Evolutionary conservation across 306 rosid genomes (phyloP).

Genomic region (Leucaena leucocephala): DNA sequence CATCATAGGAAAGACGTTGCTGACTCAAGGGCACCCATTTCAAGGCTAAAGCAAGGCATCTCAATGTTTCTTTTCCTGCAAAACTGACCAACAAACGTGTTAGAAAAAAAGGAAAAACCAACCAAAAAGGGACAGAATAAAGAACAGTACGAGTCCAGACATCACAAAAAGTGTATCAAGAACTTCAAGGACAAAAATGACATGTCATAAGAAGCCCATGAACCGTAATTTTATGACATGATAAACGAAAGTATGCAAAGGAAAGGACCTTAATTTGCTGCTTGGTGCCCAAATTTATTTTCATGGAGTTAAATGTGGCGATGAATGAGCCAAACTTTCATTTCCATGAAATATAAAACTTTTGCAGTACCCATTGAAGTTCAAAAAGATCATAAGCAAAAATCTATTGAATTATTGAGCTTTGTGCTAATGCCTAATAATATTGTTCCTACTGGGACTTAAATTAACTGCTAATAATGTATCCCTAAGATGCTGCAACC

Average conservation of each 20-base stretch:
- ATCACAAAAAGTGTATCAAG: slow-evolving; percentile 22
- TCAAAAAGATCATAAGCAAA: background rate
- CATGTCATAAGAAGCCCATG: background rate
- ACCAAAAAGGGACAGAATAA: background rate
- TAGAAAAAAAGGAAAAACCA: slow-evolving; percentile 3
- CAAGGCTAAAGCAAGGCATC: slow-evolving; percentile 93
- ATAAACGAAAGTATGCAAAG: slow-evolving; percentile 1
- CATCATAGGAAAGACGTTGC: slow-evolving; percentile 64
- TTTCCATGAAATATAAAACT: slow-evolving; percentile 20
- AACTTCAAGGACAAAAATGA: slow-evolving; percentile 19
- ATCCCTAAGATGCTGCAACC: background rate
- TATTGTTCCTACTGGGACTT: background rate
- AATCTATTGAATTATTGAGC: background rate
- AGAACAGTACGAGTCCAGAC: slow-evolving; percentile 16
- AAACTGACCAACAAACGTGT: slow-evolving; percentile 66
- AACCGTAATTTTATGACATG: slow-evolving; percentile 10
- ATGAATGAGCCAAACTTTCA: slow-evolving; percentile 5
- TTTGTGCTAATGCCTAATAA: background rate
- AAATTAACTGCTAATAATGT: background rate
- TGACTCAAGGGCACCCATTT: slow-evolving; percentile 80
- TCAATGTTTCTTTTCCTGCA: slow-evolving; percentile 94
- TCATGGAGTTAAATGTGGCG: slow-evolving; percentile 6
- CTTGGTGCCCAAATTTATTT: slow-evolving; percentile 10
- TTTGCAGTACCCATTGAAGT: background rate
- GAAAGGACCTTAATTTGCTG: slow-evolving; percentile 17